Percentiles rank a stretch among this genome's conserved stretches.
phyloP scores from a whole-genome alignment of 2,329 filamentous ascomycete species.

The Calonectria pauciramosa region DNA sequence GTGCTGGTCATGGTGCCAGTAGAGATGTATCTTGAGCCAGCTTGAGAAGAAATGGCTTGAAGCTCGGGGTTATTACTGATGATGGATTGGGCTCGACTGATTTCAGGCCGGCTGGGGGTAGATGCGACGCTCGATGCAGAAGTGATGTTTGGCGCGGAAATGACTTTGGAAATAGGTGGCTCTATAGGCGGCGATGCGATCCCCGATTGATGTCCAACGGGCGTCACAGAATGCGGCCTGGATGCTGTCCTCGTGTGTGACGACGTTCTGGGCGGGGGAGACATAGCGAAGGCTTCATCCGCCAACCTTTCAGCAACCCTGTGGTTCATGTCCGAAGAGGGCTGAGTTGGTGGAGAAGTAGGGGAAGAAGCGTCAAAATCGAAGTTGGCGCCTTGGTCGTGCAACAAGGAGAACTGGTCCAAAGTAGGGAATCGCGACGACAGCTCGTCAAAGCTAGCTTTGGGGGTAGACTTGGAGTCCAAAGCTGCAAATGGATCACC shows the following conservation, averaged over 20 bases:
- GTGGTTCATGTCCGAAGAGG: conserved; percentile 65
- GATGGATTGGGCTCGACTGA: conserved; percentile 74
- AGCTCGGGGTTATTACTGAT: conserved; percentile 74
- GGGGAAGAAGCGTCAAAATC: conserved; percentile 78
- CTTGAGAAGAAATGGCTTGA: conserved; percentile 67
- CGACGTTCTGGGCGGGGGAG: conserved; percentile 38
- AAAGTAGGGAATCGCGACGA: conserved; percentile 89
- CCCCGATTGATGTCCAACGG: conserved; percentile 40
- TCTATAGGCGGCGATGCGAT: conserved; percentile 45
- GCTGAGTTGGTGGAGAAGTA: conserved; percentile 63
- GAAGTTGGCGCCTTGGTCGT: conserved; percentile 87
- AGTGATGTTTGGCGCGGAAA: conserved; percentile 50
- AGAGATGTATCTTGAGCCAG: conserved; percentile 60
- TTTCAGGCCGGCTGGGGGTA: conserved; percentile 59
- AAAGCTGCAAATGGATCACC: conserved; percentile 93
- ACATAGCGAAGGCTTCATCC: conserved; percentile 83
- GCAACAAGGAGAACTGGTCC: conserved; percentile 91
- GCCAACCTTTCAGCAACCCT: conserved; percentile 82
- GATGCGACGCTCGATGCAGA: conserved; percentile 46
- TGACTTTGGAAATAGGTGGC: conserved; percentile 53
- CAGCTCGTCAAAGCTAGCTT: conserved; percentile 79
- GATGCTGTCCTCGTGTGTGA: conserved; percentile 38
- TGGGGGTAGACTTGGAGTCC: conserved; percentile 70
- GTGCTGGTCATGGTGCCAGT: conserved; percentile 85
- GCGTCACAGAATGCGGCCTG: conserved; percentile 50